Evolutionary conservation across 1,139 yeast species (phyloP).

Genomic region (Yamadazyma kanchanaburiensis): DNA sequence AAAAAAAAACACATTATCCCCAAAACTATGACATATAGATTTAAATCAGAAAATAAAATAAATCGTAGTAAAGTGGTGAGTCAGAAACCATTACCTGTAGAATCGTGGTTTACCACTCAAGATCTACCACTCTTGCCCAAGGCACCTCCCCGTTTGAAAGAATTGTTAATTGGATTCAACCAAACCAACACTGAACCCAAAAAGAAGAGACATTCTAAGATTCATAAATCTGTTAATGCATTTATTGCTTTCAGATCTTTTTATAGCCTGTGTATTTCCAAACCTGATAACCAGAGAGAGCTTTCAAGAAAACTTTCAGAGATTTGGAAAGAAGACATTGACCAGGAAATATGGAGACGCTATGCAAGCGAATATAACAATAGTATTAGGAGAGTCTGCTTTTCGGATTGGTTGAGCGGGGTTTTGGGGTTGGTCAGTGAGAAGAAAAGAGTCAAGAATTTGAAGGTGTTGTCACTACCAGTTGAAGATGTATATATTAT

Average conservation of each 20-base stretch:
- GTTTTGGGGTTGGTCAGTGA: slow-evolving; percentile 1
- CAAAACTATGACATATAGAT: neutral
- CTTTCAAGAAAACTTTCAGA: slow-evolving; percentile 22
- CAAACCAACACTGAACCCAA: too few relatives aligned
- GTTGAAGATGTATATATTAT: slow-evolving; percentile 4
- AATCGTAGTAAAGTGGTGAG: too few relatives aligned
- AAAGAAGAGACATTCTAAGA: slow-evolving; percentile 7
- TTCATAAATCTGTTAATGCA: slow-evolving; percentile 27
- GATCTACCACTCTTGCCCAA: slow-evolving; percentile 4
- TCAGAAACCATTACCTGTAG: too few relatives aligned
- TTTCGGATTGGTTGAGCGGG: slow-evolving; percentile 12
- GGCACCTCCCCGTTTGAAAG: slow-evolving; percentile 2
- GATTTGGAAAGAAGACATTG: slow-evolving; percentile 26
- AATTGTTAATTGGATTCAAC: too few relatives aligned
- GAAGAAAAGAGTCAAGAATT: neutral
- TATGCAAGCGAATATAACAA: slow-evolving; percentile 29
- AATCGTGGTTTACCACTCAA: too few relatives aligned
- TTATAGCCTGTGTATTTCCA: slow-evolving; percentile 23
- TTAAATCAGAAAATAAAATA: neutral
- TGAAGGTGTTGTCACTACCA: slow-evolving; percentile 1
- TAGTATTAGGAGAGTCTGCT: slow-evolving; percentile 2
- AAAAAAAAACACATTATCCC: neutral
- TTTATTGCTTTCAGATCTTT: slow-evolving; percentile 36
- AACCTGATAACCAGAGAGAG: slow-evolving; percentile 19
- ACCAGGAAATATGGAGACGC: slow-evolving; percentile 25